These are phyloP conservation scores for Sungouiozyma intestinalis DNA, from an alignment of 805 yeast genomes.

Conservation along the genomic window DNA sequence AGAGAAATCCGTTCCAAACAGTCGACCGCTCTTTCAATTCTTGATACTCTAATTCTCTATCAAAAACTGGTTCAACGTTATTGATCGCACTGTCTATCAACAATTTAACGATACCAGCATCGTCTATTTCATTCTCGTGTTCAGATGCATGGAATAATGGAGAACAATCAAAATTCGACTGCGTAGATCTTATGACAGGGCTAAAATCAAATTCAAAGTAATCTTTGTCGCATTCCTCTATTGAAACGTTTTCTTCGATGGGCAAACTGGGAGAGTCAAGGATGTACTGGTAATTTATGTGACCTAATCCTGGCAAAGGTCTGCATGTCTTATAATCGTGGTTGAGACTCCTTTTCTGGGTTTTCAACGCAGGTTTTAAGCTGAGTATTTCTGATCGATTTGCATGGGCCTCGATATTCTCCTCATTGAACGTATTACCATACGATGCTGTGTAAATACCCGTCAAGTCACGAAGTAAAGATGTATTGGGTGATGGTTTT, in stretches of 20 bases:
- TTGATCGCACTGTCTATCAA: constrained; percentile 13
- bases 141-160: constrained; percentile 14
- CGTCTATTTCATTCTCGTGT: constrained; percentile 17
- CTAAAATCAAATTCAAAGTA: constrained; percentile 1
- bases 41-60: constrained; percentile 18
- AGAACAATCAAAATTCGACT: constrained; percentile 9
- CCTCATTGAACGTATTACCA: background rate
- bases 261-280: constrained; percentile 3
- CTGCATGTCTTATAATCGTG: background rate
- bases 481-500: background rate
- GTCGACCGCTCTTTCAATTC: constrained; percentile 9
- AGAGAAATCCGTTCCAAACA: constrained; percentile 12
- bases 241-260: background rate
- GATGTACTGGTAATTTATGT: constrained; percentile 3
- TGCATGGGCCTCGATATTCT: constrained; percentile 1
- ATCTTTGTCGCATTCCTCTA: background rate
- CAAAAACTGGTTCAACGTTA: constrained; percentile 11
- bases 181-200: background rate
- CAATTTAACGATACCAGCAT: constrained; percentile 11
- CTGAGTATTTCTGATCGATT: background rate
- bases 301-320: background rate
- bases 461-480: background rate
- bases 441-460: background rate
- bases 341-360: background rate
- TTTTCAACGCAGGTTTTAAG: background rate